Conservation (phyloP, 2,329 filamentous ascomycete genomes). For the Chrysoporthe cubensis region DNA sequence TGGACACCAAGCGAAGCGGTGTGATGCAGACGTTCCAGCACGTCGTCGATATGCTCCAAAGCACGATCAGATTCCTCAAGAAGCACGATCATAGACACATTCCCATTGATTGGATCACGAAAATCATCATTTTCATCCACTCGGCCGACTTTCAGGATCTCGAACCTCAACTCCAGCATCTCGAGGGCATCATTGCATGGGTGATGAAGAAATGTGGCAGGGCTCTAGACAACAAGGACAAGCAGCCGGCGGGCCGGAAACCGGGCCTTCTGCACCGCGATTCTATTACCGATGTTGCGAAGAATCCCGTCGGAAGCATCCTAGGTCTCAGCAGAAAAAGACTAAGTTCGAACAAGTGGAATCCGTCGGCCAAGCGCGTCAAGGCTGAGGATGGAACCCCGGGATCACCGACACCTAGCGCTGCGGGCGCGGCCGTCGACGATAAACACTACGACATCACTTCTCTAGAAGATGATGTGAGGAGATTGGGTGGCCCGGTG, state of each 20-base stretch:
- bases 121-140: neutral
- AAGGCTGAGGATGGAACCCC: neutral
- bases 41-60: neutral
- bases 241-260: neutral
- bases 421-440: neutral
- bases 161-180: neutral
- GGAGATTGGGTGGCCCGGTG: neutral
- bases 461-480: neutral
- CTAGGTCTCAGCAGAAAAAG: neutral
- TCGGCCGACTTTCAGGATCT: neutral
- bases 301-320: neutral
- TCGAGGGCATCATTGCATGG: neutral
- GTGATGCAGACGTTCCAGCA: constrained; percentile 2
- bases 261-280: neutral
- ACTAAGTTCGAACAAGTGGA: neutral
- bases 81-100: neutral
- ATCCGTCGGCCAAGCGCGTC: neutral
- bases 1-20: neutral
- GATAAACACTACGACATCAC: neutral
- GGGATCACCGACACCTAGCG: neutral
- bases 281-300: neutral
- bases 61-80: neutral
- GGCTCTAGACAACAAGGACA: neutral
- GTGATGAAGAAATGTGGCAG: neutral
- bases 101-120: neutral